phyloP scores from a whole-genome alignment of 2,329 filamentous ascomycete genomes.

The Myriosclerotinia scirpicola region DNA sequence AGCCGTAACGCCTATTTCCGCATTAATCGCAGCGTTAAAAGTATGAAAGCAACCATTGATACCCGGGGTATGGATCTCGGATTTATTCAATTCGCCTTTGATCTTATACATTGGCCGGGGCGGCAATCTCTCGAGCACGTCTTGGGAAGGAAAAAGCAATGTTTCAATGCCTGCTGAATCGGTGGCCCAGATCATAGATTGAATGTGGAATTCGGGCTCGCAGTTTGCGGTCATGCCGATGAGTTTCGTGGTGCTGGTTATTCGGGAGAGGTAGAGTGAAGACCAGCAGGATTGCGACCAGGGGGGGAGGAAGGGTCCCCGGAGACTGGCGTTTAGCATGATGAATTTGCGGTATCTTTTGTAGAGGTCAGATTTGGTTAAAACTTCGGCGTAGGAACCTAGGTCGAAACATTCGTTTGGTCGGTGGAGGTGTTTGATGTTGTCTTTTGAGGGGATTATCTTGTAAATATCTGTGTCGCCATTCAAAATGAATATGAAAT shows the following conservation, averaged over 20 bases:
- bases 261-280: constrained; percentile 32
- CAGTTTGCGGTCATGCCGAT: constrained; percentile 39
- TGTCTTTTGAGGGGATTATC: constrained; percentile 30
- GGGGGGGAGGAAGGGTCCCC: constrained; percentile 38
- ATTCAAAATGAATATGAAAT: constrained; percentile 39
- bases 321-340: constrained; percentile 38
- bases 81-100: neutral
- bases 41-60: constrained; percentile 36
- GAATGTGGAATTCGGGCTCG: constrained; percentile 34
- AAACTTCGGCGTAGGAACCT: constrained; percentile 35
- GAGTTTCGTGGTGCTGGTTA: constrained; percentile 36
- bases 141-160: constrained; percentile 32
- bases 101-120: neutral
- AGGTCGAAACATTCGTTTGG: constrained; percentile 39
- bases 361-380: constrained; percentile 33
- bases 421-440: constrained; percentile 33
- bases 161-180: constrained; percentile 33
- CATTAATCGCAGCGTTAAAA: constrained; percentile 31
- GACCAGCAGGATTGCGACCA: constrained; percentile 38
- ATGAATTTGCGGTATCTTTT: constrained; percentile 37
- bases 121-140: constrained; percentile 24
- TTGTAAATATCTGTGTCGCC: constrained; percentile 30
- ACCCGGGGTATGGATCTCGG: constrained; percentile 24
- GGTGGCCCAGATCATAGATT: constrained; percentile 40
- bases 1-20: constrained; percentile 32